phyloP scores from a whole-genome alignment of 2,329 filamentous ascomycete genomes.

The Calonectria fujianensis region DNA sequence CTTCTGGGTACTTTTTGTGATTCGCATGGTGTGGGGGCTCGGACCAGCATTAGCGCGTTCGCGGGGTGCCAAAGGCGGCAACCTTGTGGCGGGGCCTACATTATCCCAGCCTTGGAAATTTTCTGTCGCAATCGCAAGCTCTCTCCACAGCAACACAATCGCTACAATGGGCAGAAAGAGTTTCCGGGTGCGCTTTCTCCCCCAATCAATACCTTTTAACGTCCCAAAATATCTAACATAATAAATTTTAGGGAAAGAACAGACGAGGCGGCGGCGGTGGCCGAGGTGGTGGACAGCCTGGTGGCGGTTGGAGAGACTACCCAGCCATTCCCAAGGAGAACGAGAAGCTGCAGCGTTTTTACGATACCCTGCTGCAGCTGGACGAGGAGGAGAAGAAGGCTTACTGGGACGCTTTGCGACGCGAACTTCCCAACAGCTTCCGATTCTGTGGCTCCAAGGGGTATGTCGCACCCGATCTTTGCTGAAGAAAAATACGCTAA shows the following conservation, averaged over 20 bases:
- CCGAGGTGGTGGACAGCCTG: constrained; percentile 54
- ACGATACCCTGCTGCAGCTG: constrained; percentile 85
- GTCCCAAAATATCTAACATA: constrained; percentile 43
- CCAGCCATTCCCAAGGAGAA: constrained; percentile 81
- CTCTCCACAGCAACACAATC: constrained; percentile 49
- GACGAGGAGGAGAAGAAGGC: constrained; percentile 84
- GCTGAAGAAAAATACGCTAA: constrained; percentile 43
- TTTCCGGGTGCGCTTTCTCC: constrained; percentile 57
- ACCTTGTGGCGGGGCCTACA: constrained; percentile 46
- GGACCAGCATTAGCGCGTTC: constrained; percentile 47
- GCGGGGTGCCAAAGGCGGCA: constrained; percentile 46
- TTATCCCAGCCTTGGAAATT: constrained; percentile 50
- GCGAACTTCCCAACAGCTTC: constrained; percentile 97
- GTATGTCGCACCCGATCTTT: constrained; percentile 64
- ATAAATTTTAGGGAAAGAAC: constrained; percentile 58
- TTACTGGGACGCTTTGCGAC: constrained; percentile 89
- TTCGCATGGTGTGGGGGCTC: constrained; percentile 20
- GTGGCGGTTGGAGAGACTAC: constrained; percentile 60
- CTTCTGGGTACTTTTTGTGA: constrained; percentile 8
- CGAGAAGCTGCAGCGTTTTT: constrained; percentile 89
- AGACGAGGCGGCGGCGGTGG: constrained; percentile 62
- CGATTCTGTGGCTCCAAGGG: constrained; percentile 97
- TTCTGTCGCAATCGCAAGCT: constrained; percentile 56
- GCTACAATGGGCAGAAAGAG: constrained; percentile 62
- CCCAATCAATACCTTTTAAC: constrained; percentile 39